Evolutionary conservation across 495 filamentous ascomycete species (phyloP).

Genomic region (Hyaloscypha bicolor): DNA sequence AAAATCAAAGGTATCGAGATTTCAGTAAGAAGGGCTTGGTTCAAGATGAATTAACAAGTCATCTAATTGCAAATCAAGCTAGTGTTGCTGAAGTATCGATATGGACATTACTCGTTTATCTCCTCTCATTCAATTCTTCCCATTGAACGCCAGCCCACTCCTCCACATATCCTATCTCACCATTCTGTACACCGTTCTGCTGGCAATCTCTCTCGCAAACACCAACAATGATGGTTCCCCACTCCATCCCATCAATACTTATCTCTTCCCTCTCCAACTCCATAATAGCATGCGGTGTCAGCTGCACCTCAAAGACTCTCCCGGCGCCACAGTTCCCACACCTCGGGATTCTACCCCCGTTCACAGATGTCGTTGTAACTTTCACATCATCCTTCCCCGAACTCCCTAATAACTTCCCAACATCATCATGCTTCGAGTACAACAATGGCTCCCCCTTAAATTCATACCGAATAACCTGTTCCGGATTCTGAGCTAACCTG

Average conservation of each 20-base stretch:
- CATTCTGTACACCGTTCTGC: slow-evolving; percentile 49
- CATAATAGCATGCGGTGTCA: slow-evolving; percentile 86
- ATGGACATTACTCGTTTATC: not conserved
- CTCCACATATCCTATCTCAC: slow-evolving; percentile 71
- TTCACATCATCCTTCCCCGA: slow-evolving; percentile 25
- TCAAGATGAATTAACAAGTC: too few species aligned
- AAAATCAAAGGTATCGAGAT: not conserved
- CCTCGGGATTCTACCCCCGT: slow-evolving; percentile 56
- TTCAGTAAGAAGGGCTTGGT: not conserved
- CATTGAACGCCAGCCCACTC: slow-evolving; percentile 98
- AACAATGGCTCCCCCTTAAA: slow-evolving; percentile 79
- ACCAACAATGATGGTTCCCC: slow-evolving; percentile 92
- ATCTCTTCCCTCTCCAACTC: slow-evolving; percentile 82
- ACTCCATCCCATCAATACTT: slow-evolving; percentile 92
- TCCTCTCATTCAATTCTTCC: slow-evolving; percentile 63
- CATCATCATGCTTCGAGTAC: slow-evolving; percentile 73
- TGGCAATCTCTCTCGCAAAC: slow-evolving; percentile 77
- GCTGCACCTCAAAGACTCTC: slow-evolving; percentile 88
- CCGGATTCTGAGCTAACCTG: slow-evolving; percentile 84
- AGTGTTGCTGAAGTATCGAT: not conserved
- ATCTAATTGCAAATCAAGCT: not conserved
- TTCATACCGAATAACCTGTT: slow-evolving; percentile 93
- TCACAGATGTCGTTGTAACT: slow-evolving; percentile 28
- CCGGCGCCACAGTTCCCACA: slow-evolving; percentile 74
- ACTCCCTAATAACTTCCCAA: slow-evolving; percentile 63